A percentile compares a stretch with the other conserved stretches of the same genome.
Conservation (phyloP, 1,284 basidiomycete genomes). For the Entoloma clypeatum region DNA sequence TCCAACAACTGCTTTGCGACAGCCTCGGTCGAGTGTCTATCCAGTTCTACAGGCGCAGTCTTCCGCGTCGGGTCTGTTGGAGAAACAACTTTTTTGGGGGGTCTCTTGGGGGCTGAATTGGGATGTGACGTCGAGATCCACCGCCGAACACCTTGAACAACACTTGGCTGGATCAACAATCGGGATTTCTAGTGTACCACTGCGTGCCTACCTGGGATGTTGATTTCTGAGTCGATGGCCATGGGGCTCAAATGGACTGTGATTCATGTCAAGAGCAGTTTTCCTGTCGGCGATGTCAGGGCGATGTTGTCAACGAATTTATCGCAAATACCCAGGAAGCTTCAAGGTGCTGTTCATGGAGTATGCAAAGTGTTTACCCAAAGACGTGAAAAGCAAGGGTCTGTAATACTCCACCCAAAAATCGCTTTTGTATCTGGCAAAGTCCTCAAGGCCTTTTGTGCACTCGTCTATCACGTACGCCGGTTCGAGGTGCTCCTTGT, state of each 20-base stretch:
- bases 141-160: slow-evolving; percentile 69
- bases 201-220: slow-evolving; percentile 36
- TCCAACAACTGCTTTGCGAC: slow-evolving; percentile 62
- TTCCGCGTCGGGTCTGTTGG: slow-evolving; percentile 30
- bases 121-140: slow-evolving; percentile 65
- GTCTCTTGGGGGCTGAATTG: slow-evolving; percentile 37
- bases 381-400: slow-evolving; percentile 75
- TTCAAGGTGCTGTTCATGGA: slow-evolving; percentile 85
- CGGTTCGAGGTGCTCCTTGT: slow-evolving; percentile 63
- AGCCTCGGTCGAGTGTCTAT: slow-evolving; percentile 59
- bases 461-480: slow-evolving; percentile 59
- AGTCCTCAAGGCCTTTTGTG: slow-evolving; percentile 49
- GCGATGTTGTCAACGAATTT: neutral
- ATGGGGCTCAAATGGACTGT: slow-evolving; percentile 70
- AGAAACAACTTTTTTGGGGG: slow-evolving; percentile 32
- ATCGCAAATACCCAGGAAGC: slow-evolving; percentile 58
- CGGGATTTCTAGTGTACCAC: neutral
- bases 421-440: slow-evolving; percentile 58
- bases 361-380: slow-evolving; percentile 83
- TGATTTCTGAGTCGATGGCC: slow-evolving; percentile 39
- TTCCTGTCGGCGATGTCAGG: slow-evolving; percentile 42
- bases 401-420: slow-evolving; percentile 93
- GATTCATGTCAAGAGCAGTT: slow-evolving; percentile 59
- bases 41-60: slow-evolving; percentile 29
- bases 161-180: slow-evolving; percentile 34